Base-by-base conservation (phyloP, 139 green algal genomes). In the Picochlorum costavermella region DNA sequence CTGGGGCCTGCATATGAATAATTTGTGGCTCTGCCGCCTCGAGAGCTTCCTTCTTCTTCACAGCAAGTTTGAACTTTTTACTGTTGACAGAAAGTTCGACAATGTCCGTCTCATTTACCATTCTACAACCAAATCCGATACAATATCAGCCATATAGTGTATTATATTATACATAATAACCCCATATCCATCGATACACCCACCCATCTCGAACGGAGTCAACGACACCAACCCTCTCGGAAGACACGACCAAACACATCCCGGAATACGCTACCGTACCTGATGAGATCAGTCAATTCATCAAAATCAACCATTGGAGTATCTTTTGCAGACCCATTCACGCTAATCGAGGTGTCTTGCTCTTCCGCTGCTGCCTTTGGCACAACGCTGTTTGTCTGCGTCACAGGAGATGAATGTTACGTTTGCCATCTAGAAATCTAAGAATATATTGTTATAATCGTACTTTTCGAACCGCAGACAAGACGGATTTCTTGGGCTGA, bases 41-140 rank as follows among this genome's bases (percentile, higher is more conserved):
- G 16, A 95, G 57, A 2, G 89, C 89, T 73, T 92, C 88, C 76
- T 87, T 85, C 77, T 96, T 96, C 56, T 83, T 81, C 8, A 98
- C 75, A 16, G 76, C 76, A 46, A 98, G 75, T 69, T 82, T 88
- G 80, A 96, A 95, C 17, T 77, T 70, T 73, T 95, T 95, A 78
- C 85, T 87, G 71, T 95, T 95, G 10, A 96, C 67, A 71, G 95
- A 85, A 46, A 98, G 77, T 77, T 98, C 92, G 17, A 98, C 88
- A 59, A 98, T 96, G 72, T 98, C 92, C 13, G 88, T 92, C 36
- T 86, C 79, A 67, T 97, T 74, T 31, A 98, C 90, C 77, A 95
- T 89, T 73, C 91, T 96, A 78, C 60, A 23, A 53, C 12, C 16
- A 53, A 8, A 23, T 53, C 17, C 46, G 16, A 20, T 28, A 53